Percentiles rank a stretch among this genome's conserved stretches.
Evolutionary conservation across 2,329 filamentous ascomycete genomes (phyloP).

Genomic region (Podosphaera leucotricha): DNA sequence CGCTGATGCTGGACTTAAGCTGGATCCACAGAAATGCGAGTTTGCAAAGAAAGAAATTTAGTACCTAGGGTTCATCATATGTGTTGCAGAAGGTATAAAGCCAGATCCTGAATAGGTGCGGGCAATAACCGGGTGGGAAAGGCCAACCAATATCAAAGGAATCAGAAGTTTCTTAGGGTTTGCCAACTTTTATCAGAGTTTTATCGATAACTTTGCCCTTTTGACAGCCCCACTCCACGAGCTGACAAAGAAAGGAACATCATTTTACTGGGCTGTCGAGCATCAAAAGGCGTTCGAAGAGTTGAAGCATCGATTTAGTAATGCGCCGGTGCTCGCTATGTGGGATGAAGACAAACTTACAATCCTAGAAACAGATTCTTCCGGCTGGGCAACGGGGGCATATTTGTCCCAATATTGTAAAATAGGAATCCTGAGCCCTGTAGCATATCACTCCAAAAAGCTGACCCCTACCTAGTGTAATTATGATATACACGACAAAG

Average conservation of each 20-base stretch:
- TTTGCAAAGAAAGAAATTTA: not conserved
- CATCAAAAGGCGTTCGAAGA: not conserved
- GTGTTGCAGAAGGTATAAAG: not conserved
- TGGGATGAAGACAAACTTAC: not conserved
- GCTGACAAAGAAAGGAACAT: not conserved
- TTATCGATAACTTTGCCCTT: not conserved
- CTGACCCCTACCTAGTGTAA: not conserved
- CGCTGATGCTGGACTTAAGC: not conserved
- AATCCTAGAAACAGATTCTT: not conserved
- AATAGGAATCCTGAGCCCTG: not conserved
- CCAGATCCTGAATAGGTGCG: not conserved
- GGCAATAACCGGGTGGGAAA: not conserved
- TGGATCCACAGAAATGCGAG: not conserved
- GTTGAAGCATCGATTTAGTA: not conserved
- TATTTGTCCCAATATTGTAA: not conserved
- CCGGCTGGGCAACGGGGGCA: not conserved
- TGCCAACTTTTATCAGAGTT: not conserved
- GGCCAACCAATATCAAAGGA: not conserved
- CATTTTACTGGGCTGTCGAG: not conserved
- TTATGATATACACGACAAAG: not conserved
- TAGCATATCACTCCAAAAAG: not conserved
- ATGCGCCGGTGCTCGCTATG: not conserved
- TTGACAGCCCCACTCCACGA: not conserved
- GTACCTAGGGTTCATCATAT: not conserved
- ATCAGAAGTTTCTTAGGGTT: not conserved